Conservation (phyloP, 257 asterid species). For the Voacanga thouarsii region DNA sequence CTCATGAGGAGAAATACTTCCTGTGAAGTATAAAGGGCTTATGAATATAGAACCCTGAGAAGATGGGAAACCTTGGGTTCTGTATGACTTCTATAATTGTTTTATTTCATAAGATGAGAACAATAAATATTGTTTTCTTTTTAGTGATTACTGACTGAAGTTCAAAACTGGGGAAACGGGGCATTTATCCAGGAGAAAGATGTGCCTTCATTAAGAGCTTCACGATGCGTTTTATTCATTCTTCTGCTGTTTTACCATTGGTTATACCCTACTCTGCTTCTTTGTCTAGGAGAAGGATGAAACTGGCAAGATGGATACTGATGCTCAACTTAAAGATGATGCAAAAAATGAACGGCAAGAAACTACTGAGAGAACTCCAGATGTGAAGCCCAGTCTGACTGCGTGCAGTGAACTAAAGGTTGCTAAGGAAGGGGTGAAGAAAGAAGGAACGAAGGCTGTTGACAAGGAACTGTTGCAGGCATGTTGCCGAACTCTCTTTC, state of each 20-base stretch:
- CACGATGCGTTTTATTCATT: too few species aligned
- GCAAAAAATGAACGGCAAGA: constrained; percentile 35
- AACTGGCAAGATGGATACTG: constrained; percentile 34
- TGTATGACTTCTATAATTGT: background rate
- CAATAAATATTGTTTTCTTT: background rate
- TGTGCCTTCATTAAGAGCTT: too few species aligned
- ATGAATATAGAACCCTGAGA: background rate
- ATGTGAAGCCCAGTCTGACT: constrained; percentile 23
- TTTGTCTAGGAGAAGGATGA: constrained; percentile 39
- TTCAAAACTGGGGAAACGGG: background rate
- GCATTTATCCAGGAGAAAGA: background rate
- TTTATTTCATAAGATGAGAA: background rate
- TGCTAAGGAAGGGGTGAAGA: constrained; percentile 40
- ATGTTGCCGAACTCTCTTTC: constrained; percentile 20
- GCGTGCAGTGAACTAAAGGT: constrained; percentile 39
- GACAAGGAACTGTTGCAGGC: constrained; percentile 81
- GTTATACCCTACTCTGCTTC: constrained; percentile 15
- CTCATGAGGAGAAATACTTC: background rate
- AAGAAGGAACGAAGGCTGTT: constrained; percentile 29
- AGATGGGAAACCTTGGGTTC: background rate
- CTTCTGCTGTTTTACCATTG: too few species aligned
- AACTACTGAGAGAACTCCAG: constrained; percentile 29
- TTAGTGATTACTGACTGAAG: background rate
- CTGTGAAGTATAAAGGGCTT: background rate
- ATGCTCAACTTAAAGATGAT: constrained; percentile 26